Conservation (phyloP, 2,329 filamentous ascomycete species). For the Paracoccidioides lutzii region DNA sequence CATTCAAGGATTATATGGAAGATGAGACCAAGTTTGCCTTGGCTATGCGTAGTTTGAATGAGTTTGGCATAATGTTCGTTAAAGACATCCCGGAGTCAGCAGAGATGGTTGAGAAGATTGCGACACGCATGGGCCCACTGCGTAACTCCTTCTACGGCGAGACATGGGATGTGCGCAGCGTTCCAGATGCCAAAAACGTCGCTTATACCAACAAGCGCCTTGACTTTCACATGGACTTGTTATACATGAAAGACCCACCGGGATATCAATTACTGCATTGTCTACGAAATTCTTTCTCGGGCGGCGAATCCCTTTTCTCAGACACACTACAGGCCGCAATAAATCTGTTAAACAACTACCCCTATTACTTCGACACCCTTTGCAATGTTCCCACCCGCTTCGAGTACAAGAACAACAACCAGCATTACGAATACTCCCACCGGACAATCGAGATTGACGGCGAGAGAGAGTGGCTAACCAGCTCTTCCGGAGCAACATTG, state of each 20-base stretch:
- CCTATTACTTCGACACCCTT: conserved; percentile 25
- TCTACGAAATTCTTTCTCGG: conserved; percentile 62
- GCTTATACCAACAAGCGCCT: conserved; percentile 76
- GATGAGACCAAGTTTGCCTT: conserved; percentile 44
- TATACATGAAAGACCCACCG: conserved; percentile 71
- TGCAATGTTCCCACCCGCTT: conserved; percentile 41
- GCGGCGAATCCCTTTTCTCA: conserved; percentile 76
- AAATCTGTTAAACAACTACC: conserved; percentile 10
- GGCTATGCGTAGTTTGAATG: conserved; percentile 50
- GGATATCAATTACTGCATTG: conserved; percentile 83
- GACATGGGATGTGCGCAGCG: conserved; percentile 79
- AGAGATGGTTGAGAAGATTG: conserved; percentile 53
- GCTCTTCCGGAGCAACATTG: background rate
- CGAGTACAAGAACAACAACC: conserved; percentile 53
- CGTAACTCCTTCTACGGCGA: conserved; percentile 82
- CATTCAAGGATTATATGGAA: conserved; percentile 60
- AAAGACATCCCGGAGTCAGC: conserved; percentile 58
- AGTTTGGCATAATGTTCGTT: conserved; percentile 64
- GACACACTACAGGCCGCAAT: conserved; percentile 55
- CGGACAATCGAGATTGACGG: conserved; percentile 40
- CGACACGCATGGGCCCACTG: conserved; percentile 59
- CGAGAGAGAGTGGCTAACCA: conserved; percentile 7
- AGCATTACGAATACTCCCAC: conserved; percentile 48
- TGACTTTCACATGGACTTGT: conserved; percentile 82
- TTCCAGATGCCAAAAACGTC: conserved; percentile 76